Evolutionary conservation across 2,329 filamentous ascomycete genomes (phyloP).

Genomic region (Ophiostoma ips): DNA sequence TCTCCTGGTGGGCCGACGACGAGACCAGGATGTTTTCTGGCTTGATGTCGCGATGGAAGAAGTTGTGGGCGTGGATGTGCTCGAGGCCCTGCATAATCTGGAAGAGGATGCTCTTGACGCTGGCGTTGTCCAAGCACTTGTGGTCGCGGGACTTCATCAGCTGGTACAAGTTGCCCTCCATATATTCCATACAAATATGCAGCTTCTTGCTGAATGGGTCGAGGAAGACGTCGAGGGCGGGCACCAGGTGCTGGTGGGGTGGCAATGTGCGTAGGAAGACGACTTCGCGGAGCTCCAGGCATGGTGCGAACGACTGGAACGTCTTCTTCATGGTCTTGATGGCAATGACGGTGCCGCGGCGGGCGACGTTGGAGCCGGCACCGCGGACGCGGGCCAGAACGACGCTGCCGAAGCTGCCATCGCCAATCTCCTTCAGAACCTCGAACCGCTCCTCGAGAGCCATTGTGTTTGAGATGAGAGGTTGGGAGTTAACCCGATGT

Average conservation of each 20-base stretch:
- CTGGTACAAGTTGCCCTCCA: constrained; percentile 98
- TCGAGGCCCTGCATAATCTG: constrained; percentile 94
- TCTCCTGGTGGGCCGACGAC: constrained; percentile 72
- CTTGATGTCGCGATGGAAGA: constrained; percentile 99
- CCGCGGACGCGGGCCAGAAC: constrained; percentile 81
- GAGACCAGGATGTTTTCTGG: constrained; percentile 97
- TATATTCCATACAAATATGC: constrained; percentile 98
- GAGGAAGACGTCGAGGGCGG: constrained; percentile 93
- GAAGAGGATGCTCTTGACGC: constrained; percentile 94
- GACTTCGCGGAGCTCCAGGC: constrained; percentile 87
- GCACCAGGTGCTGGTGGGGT: constrained; percentile 81
- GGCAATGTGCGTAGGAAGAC: constrained; percentile 90
- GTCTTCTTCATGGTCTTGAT: constrained; percentile 99
- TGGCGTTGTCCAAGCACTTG: constrained; percentile 77
- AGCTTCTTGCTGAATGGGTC: constrained; percentile 93
- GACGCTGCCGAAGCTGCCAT: constrained; percentile 97
- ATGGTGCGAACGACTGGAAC: constrained; percentile 82
- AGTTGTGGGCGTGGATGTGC: constrained; percentile 92
- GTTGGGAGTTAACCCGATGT: constrained; percentile 48
- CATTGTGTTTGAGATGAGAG: constrained; percentile 32
- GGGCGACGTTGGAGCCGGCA: constrained; percentile 76
- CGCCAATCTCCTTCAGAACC: constrained; percentile 92
- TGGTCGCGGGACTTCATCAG: constrained; percentile 97
- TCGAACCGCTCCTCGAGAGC: constrained; percentile 90
- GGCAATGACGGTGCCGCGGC: constrained; percentile 83